Evolutionary conservation across 2,329 filamentous ascomycete species (phyloP), one percentile per base, ranked within the genome.

Genomic region (Myriosclerotinia curreyana): DNA sequence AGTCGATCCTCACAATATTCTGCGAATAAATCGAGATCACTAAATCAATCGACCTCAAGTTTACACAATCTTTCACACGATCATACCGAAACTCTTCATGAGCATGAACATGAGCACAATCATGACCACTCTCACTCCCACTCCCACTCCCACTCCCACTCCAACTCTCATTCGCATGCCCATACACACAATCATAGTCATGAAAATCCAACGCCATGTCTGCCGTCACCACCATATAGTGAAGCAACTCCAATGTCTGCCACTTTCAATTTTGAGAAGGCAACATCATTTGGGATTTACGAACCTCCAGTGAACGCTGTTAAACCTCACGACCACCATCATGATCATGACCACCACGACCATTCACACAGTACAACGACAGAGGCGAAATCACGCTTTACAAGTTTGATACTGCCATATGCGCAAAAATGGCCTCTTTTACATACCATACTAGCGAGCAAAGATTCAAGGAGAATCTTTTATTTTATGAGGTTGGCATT

Each of bases 401-500:
- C 94, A 0, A 84, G 82, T 17, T 83, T 88, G 63, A 75, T 98
- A 4, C 80, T 98, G n/a, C 82, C 82, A 0, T 82, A 84, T 62
- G 88, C 87, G 14, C 83, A 88, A 56, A 81, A 81, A 34, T 91
- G 88, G 74, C 93, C 94, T 0, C 81, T 98, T 42, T 72, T 97
- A 22, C 87, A 97, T 74, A 89, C 91, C 61, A 92, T 99, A 65
- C 78, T 99, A 71, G 86, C 88, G 17, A 94, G 98, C 73, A 92
- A 92, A 72, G 94, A 99, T 75, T 98, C 94, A 20, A 85, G 95
- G 65, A 86, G 94, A 52, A 98, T 99, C 68, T 96, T 96, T 70
- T 99, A 99, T 77, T 99, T 98, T 71, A 96, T 96, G 86, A 84
- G 83, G 90, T 96, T 80, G 73, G 87, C 50, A 22, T 31, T 31